phyloP scores from a whole-genome alignment of 192 early-diverging fungal species.

The Backusella tuberculispora region DNA sequence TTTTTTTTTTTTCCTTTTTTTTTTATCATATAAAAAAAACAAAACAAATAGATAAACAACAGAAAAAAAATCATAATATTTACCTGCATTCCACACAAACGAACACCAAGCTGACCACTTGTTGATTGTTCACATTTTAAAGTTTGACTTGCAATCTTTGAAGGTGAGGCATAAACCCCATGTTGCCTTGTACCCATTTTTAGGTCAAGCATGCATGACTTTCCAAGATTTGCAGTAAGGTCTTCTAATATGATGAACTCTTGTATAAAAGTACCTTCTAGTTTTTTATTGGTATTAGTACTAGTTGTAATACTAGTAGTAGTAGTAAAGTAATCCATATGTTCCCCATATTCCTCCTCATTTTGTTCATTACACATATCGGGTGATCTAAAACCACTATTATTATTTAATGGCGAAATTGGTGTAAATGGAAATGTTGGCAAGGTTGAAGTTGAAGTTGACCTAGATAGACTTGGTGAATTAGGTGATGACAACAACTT shows the following conservation, averaged over 20 bases:
- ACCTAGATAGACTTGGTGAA: neutral
- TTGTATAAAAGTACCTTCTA: neutral
- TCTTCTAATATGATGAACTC: constrained; percentile 95
- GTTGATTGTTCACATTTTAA: constrained; percentile 92
- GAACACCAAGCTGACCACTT: constrained; percentile 88
- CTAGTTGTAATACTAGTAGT: too few relatives aligned
- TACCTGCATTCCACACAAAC: constrained; percentile 97
- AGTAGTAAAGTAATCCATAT: constrained; percentile 2
- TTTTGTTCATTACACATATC: neutral
- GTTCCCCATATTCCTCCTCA: neutral
- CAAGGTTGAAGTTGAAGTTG: neutral
- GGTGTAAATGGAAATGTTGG: neutral
- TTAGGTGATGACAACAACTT: neutral
- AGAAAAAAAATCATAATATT: constrained; percentile 23
- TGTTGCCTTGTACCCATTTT: constrained; percentile 99
- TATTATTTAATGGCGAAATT: neutral
- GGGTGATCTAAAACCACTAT: neutral
- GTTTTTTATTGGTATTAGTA: neutral
- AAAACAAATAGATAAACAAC: neutral
- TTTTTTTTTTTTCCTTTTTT: neutral
- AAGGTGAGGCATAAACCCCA: constrained; percentile 82
- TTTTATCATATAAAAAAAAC: constrained; percentile 11
- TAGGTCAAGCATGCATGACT: constrained; percentile 95
- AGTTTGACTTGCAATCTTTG: constrained; percentile 86
- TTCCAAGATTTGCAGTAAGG: constrained; percentile 83